phyloP scores from a whole-genome alignment of 2,329 filamentous ascomycete genomes.

The Sarocladium oryzae region DNA sequence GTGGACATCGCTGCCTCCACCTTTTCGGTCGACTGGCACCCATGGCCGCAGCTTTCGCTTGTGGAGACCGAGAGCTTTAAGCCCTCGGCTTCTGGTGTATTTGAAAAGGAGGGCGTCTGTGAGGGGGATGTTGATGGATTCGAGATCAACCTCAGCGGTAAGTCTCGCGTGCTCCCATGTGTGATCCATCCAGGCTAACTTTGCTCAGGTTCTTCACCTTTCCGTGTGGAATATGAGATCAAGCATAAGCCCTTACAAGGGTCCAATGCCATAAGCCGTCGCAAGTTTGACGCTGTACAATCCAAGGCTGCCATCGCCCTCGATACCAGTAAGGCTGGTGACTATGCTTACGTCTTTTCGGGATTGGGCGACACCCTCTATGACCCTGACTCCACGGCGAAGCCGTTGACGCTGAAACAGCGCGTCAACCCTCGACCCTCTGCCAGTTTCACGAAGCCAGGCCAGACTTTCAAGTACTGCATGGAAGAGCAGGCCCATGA shows the following conservation, averaged over 20 bases:
- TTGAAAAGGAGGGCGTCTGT: slow-evolving; percentile 76
- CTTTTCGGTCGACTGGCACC: slow-evolving; percentile 82
- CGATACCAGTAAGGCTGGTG: slow-evolving; percentile 76
- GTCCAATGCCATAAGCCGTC: slow-evolving; percentile 57
- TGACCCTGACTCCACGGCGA: slow-evolving; percentile 61
- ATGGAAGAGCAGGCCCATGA: slow-evolving; percentile 75
- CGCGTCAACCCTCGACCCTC: slow-evolving; percentile 77
- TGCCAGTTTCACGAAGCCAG: slow-evolving; percentile 75
- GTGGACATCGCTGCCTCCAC: slow-evolving; percentile 66
- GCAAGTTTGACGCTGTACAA: slow-evolving; percentile 70
- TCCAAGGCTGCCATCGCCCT: slow-evolving; percentile 73
- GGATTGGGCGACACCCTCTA: slow-evolving; percentile 83
- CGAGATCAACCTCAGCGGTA: slow-evolving; percentile 73
- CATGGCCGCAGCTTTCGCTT: slow-evolving; percentile 66
- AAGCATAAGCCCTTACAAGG: slow-evolving; percentile 64
- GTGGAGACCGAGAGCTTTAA: slow-evolving; percentile 58
- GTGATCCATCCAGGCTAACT: slow-evolving; percentile 24
- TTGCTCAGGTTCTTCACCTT: slow-evolving; percentile 64
- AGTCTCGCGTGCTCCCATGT: slow-evolving; percentile 19
- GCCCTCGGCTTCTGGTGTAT: slow-evolving; percentile 42
- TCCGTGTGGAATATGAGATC: slow-evolving; percentile 74
- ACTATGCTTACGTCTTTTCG: slow-evolving; percentile 80
- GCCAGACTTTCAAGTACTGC: slow-evolving; percentile 94
- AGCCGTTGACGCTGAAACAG: slow-evolving; percentile 68
- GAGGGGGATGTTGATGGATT: slow-evolving; percentile 91